Evolutionary conservation across 2,329 filamentous ascomycete species (phyloP), one percentile per base, ranked within the genome.

Genomic region (Xylaria multiplex): DNA sequence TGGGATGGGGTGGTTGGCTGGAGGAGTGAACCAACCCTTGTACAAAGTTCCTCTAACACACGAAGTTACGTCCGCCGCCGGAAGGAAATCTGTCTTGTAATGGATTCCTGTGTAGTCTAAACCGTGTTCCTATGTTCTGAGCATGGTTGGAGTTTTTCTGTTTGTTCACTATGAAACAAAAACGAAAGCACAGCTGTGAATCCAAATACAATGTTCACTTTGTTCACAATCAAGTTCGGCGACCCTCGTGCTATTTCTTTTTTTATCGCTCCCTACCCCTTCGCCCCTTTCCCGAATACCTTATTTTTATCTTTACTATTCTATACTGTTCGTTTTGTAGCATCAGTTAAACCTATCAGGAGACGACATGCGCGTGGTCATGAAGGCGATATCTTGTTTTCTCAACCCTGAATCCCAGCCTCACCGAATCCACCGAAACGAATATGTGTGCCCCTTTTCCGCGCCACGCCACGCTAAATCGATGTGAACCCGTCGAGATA

Each of bases 61-160:
- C 57, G 65, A 68, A 66, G 59, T 68, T 67, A 71, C 64, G 69
- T 66, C 66, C 67, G 68, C 65, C 68, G 62, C 59, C 35, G 58
- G 64, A 63, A 60, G 67, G 67, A 63, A 62, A n/a, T 64, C 49
- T 62, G 60, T 66, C 48, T 65, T 52, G 66, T 43, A 57, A 64
- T 67, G 57, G 71, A 48, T 58, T 67, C 48, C 58, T 69, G 61
- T 71, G 62, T 71, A 70, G 69, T 68, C 69, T 63, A 63, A 65
- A 63, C 68, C 68, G 66, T 68, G 70, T 71, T 72, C 66, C 64
- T 71, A 69, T 68, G 46, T 63, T 46, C 52, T n/a, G 59, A 65
- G 68, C 68, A 70, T 69, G 63, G 68, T 70, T 60, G 68, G 68
- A 65, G 66, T 70, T 69, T 48, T 59, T 60, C 46, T 59, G 30